Percentiles rank a stretch among this genome's conserved stretches.
phyloP scores from a whole-genome alignment of 305 asterid genomes.

The Fraxinus floribunda region DNA sequence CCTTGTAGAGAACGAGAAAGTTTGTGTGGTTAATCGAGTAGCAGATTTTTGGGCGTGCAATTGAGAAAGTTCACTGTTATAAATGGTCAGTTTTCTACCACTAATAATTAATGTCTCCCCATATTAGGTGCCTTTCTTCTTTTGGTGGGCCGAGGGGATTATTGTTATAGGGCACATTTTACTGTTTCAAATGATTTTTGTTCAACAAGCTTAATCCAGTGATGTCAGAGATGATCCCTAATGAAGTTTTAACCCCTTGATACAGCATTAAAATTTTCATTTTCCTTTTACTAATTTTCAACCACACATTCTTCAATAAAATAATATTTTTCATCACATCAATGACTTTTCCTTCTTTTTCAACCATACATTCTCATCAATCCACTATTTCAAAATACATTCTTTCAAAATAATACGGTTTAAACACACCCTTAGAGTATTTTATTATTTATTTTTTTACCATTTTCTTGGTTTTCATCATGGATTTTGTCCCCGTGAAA shows the following conservation, averaged over 20 bases:
- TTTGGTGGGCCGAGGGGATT: conserved; percentile 48
- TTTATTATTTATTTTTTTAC: background rate
- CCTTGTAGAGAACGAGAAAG: conserved; percentile 22
- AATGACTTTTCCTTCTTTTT: too few relatives aligned
- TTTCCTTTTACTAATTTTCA: too few relatives aligned
- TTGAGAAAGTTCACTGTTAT: conserved; percentile 42
- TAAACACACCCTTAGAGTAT: background rate
- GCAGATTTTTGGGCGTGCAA: conserved; percentile 38
- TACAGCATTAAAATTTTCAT: too few relatives aligned
- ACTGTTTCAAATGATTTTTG: conserved; percentile 37
- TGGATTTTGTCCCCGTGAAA: background rate
- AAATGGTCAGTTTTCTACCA: conserved; percentile 35
- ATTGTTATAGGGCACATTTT: conserved; percentile 42
- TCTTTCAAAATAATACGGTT: too few relatives aligned
- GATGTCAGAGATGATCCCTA: conserved; percentile 17
- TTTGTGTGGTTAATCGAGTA: conserved; percentile 47
- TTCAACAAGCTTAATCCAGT: background rate
- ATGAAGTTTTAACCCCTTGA: background rate
- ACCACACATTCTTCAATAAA: too few relatives aligned
- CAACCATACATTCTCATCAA: too few relatives aligned
- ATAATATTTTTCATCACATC: too few relatives aligned
- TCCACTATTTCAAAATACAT: too few relatives aligned
- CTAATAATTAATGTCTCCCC: conserved; percentile 74
- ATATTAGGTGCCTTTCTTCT: conserved; percentile 39
- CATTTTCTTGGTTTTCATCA: background rate